Evolutionary conservation across 371 early-diverging fungal species (phyloP).

Genomic region (Mortierella sp.): DNA sequence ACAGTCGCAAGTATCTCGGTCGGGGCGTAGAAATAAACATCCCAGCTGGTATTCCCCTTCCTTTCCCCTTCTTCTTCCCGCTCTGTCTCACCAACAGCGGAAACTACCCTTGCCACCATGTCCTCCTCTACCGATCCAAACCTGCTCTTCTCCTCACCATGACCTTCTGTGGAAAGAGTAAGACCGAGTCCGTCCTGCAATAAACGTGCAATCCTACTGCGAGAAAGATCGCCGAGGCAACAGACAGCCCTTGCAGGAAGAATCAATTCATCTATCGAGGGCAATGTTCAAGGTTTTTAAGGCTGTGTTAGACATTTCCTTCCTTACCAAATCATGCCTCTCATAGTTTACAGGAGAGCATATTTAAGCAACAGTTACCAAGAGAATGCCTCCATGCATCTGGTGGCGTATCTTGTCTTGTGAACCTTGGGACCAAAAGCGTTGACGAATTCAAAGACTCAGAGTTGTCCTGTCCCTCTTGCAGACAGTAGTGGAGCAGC

Average conservation of each 20-base stretch:
- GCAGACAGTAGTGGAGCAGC: constrained; percentile 8
- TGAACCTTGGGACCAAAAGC: neutral
- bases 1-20: constrained; percentile 15
- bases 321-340: neutral
- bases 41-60: neutral
- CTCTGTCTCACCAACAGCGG: neutral
- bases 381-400: neutral
- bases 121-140: constrained; percentile 34
- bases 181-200: constrained; percentile 19
- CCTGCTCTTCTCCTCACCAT: neutral
- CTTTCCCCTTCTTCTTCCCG: neutral
- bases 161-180: neutral
- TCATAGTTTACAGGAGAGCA: neutral
- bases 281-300: neutral
- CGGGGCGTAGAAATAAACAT: constrained; percentile 14
- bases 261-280: constrained; percentile 11
- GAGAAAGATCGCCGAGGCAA: neutral
- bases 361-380: neutral
- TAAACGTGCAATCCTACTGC: neutral
- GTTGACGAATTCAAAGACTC: neutral
- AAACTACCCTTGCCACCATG: neutral
- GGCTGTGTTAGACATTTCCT: neutral
- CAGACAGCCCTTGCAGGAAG: constrained; percentile 14
- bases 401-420: neutral
- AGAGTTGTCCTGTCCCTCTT: neutral